Evolutionary conservation across 1,139 yeast species (phyloP).

Genomic region (Kluyveromyces marxianus): DNA sequence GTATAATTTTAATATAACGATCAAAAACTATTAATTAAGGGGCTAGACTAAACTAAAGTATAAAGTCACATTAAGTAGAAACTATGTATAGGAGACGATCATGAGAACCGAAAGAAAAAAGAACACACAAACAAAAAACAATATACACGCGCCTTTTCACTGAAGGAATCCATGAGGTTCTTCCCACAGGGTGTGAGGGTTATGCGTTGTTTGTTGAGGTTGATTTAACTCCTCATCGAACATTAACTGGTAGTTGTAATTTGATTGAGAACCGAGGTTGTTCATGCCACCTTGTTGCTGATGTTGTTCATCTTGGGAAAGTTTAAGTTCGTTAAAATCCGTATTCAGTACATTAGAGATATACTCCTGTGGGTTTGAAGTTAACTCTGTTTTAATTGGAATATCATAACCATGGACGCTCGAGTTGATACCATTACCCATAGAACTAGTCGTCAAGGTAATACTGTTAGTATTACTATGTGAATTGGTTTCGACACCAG

Average conservation of each 20-base stretch:
- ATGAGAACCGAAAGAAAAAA: no score
- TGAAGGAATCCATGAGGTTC: constrained; percentile 3
- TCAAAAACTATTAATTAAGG: no score
- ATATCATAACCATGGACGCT: neutral
- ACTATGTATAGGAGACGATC: no score
- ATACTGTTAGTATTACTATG: neutral
- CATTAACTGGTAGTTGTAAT: neutral
- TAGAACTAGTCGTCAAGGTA: neutral
- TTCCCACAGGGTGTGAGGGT: constrained; percentile 1
- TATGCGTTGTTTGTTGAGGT: neutral
- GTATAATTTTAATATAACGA: no score
- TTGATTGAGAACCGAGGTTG: neutral
- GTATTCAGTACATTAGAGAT: constrained; percentile 2
- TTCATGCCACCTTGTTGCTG: neutral
- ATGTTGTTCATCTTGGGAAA: neutral
- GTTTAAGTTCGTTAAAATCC: neutral
- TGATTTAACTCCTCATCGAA: neutral
- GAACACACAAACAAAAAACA: no score
- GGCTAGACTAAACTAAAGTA: no score
- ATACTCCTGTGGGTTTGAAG: constrained; percentile 1
- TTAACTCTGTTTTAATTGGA: neutral
- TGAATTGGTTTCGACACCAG: neutral
- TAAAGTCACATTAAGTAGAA: no score
- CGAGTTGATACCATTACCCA: neutral
- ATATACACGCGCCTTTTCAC: neutral